Evolutionary conservation across 192 early-diverging fungal species (phyloP), one percentile per base, ranked within the genome.

Genomic region (Coemansia sp.): DNA sequence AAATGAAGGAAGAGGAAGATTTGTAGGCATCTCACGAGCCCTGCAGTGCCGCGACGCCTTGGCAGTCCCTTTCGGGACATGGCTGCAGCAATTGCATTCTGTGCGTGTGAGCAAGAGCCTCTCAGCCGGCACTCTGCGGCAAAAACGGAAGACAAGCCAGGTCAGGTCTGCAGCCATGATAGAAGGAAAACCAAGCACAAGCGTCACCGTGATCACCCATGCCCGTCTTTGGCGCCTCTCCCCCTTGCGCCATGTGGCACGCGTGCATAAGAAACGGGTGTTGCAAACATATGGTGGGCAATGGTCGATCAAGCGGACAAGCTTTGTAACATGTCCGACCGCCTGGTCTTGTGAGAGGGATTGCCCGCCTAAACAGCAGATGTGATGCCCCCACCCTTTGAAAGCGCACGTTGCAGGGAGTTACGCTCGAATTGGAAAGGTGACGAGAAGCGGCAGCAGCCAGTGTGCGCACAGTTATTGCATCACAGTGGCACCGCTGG

Each of bases 401-500:
- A 26, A 50, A 14, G 46, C 46, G 26, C 24, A 24, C 29, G 2
- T 32, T 7, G 46, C 24, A 29, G 46, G 15, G 22, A 50, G 46
- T 50, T 50, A 50, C 46, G 46, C 46, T 50, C 46, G 26, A 50
- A 50, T n/a, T 27, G 46, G 46, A 48, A 48, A 48, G 44, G 44
- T 12, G 27, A 15, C 24, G 15, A 15, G 26, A 50, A 14, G 19
- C 14, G 24, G 46, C 22, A 46, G 24, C 8, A 29, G 35, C 8
- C 8, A 29, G 22, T 14, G 36, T 19, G 46, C 35, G 12, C 44
- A 53, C 46, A 38, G 60, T 41, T 62, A 62, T 39, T 62, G 60
- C 48, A 38, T 43, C 43, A 46, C 43, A 44, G 46, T 42, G 60
- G 44, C 34, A 26, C 21, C 10, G 46, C 48, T 17, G 43, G 24